These are phyloP conservation scores for Gonapodya prolifera DNA, from an alignment of 192 early-diverging fungal species.

Conservation along the genomic window DNA sequence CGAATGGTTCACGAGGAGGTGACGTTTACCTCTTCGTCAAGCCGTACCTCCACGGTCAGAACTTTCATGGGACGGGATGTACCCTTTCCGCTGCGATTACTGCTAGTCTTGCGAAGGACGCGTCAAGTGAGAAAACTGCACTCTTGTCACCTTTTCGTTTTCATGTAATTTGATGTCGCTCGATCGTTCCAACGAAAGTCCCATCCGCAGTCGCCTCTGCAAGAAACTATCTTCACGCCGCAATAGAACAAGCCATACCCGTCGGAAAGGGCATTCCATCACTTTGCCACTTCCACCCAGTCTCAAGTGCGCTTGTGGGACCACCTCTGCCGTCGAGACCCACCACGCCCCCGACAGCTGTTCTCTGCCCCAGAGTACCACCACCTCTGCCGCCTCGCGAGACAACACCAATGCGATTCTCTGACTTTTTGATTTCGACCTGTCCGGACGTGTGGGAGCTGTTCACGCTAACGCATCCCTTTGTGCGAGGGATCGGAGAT, in stretches of 20 bases:
- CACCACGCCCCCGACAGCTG: no score
- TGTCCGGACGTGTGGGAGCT: conserved; percentile 46
- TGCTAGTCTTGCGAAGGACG: conserved; percentile 45
- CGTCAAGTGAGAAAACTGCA: conserved; percentile 20
- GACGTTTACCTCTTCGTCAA: conserved; percentile 28
- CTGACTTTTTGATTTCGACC: conserved; percentile 20
- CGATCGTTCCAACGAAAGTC: conserved; percentile 24
- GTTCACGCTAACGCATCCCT: conserved; percentile 57
- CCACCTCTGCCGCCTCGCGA: neutral
- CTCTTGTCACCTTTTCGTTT: no score
- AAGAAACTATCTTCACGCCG: conserved; percentile 48
- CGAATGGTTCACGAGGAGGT: neutral
- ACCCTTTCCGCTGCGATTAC: conserved; percentile 74
- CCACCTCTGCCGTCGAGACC: no score
- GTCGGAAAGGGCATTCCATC: conserved; percentile 54
- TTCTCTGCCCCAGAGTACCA: no score
- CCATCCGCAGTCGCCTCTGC: conserved; percentile 37
- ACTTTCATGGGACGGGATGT: conserved; percentile 82
- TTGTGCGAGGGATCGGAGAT: conserved; percentile 61
- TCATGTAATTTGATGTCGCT: no score
- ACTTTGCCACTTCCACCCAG: conserved; percentile 57
- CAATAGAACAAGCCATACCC: conserved; percentile 40
- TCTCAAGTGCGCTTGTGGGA: conserved; percentile 7
- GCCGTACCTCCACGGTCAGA: conserved; percentile 44
- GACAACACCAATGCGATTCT: neutral